Conservation (phyloP, 1,284 basidiomycete species). For the Salmacisia buchloeana region DNA sequence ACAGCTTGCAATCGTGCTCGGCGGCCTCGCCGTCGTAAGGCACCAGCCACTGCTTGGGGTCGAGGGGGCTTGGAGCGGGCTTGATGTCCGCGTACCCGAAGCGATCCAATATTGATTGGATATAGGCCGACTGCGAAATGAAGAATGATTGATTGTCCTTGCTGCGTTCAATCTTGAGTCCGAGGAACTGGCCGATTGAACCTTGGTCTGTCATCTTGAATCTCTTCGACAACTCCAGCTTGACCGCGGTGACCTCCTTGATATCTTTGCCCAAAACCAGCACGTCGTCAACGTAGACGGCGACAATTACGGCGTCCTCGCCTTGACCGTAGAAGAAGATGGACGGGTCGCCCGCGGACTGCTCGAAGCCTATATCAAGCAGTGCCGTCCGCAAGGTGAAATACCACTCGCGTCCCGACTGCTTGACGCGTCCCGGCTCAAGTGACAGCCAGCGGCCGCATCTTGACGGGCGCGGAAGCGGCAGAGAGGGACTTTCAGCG, state of each 20-base stretch:
- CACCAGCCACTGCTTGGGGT: neutral
- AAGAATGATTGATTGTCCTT: neutral
- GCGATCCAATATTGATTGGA: neutral
- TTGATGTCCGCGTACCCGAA: neutral
- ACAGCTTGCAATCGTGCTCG: neutral
- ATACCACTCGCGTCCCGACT: conserved; percentile 5
- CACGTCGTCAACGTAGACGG: neutral
- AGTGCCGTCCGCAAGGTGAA: neutral
- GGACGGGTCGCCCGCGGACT: neutral
- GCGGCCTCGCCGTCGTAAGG: neutral
- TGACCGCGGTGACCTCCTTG: neutral
- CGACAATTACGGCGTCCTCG: neutral
- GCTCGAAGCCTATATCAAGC: neutral
- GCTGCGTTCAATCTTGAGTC: neutral
- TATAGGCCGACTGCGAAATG: neutral
- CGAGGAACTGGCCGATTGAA: neutral
- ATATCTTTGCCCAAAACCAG: neutral
- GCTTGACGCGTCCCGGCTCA: too few species aligned
- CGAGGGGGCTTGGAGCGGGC: neutral
- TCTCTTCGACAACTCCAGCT: neutral
- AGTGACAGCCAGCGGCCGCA: too few species aligned
- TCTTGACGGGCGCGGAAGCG: too few species aligned
- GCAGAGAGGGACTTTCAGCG: too few species aligned
- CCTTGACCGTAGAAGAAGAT: neutral
- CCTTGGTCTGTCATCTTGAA: conserved; percentile 6